phyloP scores from a whole-genome alignment of 2,329 filamentous ascomycete genomes.

The Chaetomium strumarium region DNA sequence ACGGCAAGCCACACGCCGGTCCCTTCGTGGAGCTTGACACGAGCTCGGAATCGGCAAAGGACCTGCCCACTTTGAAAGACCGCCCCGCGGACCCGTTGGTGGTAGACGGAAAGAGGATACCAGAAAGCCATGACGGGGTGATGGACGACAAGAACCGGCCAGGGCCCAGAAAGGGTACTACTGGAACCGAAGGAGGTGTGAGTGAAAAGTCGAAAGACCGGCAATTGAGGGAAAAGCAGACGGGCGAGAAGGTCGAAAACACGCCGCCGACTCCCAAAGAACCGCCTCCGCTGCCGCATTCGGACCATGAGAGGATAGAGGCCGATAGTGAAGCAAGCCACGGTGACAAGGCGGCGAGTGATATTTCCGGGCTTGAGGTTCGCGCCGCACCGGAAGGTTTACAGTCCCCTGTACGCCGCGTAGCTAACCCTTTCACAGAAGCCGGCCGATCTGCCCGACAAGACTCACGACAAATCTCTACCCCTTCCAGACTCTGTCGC shows the following conservation, averaged over 20 bases:
- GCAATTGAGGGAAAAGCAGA: conserved; percentile 60
- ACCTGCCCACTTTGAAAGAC: conserved; percentile 43
- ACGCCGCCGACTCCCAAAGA: conserved; percentile 81
- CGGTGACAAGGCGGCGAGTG: conserved; percentile 34
- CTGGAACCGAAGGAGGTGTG: conserved; percentile 83
- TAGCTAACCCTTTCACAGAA: conserved; percentile 48
- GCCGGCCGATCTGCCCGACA: conserved; percentile 72
- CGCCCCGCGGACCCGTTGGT: conserved; percentile 47
- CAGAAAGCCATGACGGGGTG: conserved; percentile 67
- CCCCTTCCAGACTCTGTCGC: conserved; percentile 60
- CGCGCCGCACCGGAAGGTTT: conserved; percentile 12
- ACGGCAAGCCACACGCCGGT: conserved; percentile 88
- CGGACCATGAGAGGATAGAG: conserved; percentile 65
- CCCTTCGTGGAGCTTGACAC: conserved; percentile 61
- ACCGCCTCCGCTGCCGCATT: conserved; percentile 72
- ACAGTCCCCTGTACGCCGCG: background rate
- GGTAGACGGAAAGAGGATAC: conserved; percentile 56
- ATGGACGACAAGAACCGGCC: conserved; percentile 83
- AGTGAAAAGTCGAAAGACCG: conserved; percentile 77
- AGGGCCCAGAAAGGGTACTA: conserved; percentile 76
- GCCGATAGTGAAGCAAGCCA: conserved; percentile 36
- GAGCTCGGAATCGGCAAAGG: conserved; percentile 29
- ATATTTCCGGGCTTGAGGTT: conserved; percentile 54
- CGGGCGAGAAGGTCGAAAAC: conserved; percentile 62
- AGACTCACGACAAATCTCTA: conserved; percentile 66